Evolutionary conservation across 176 grass and related monocot genomes (phyloP).

Genomic region (Aegilops longissima): DNA sequence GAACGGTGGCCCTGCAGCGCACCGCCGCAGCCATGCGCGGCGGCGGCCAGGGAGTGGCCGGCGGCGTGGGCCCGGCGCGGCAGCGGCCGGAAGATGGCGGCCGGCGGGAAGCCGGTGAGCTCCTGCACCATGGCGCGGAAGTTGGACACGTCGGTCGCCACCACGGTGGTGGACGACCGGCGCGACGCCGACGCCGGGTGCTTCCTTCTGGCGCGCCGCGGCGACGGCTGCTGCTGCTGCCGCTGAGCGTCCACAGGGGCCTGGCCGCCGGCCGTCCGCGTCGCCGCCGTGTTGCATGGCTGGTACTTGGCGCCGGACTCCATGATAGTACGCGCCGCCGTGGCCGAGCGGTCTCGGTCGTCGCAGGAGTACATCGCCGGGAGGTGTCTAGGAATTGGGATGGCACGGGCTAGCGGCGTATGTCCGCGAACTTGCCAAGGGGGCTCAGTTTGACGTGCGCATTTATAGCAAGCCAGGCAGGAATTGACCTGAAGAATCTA

Average conservation of each 20-base stretch:
- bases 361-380: slow-evolving; percentile 33
- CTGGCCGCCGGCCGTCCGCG: neutral
- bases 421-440: neutral
- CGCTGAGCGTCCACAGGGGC: neutral
- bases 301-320: slow-evolving; percentile 6
- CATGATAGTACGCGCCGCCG: neutral
- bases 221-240: neutral
- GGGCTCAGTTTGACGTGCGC: neutral
- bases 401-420: neutral
- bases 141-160: slow-evolving; percentile 70
- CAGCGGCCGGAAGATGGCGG: slow-evolving; percentile 52
- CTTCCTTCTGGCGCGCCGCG: slow-evolving; percentile 35
- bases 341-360: slow-evolving; percentile 11
- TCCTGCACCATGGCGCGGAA: slow-evolving; percentile 98
- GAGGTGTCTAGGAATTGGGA: too few species aligned
- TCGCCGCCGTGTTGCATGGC: neutral
- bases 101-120: slow-evolving; percentile 81
- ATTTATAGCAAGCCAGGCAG: slow-evolving; percentile 17
- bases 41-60: neutral
- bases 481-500: neutral
- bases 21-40: slow-evolving; percentile 1
- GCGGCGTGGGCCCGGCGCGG: slow-evolving; percentile 40
- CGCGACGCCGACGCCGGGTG: slow-evolving; percentile 24
- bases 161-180: slow-evolving; percentile 47
- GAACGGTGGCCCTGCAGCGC: neutral